phyloP scores from a whole-genome alignment of 257 asterid genomes.

The Vinca minor region DNA sequence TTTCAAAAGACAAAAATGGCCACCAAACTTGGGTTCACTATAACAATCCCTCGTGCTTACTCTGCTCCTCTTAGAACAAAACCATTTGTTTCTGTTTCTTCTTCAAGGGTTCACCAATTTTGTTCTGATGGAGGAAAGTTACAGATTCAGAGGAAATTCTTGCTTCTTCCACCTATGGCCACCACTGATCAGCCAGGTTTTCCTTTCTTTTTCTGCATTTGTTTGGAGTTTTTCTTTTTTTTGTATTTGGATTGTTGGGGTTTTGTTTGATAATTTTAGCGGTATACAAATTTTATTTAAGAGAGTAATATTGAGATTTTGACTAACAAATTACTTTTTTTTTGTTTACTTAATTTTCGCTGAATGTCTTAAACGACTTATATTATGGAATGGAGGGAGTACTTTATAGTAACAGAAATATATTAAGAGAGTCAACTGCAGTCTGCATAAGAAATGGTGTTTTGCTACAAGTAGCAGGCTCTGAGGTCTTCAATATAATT shows the following conservation, averaged over 20 bases:
- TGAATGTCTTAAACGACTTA: too few relatives aligned
- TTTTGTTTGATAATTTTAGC: too few relatives aligned
- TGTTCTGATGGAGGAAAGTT: slow-evolving; percentile 29
- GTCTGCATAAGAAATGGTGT: too few relatives aligned
- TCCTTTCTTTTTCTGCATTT: slow-evolving; percentile 1
- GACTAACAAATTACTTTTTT: too few relatives aligned
- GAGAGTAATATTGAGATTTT: too few relatives aligned
- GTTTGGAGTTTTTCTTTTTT: not conserved
- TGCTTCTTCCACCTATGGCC: slow-evolving; percentile 53
- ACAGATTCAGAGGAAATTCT: slow-evolving; percentile 31
- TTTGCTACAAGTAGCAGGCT: not conserved
- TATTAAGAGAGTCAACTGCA: too few relatives aligned
- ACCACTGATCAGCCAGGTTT: slow-evolving; percentile 83
- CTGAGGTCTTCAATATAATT: not conserved
- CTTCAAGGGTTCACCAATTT: slow-evolving; percentile 30
- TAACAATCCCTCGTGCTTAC: slow-evolving; percentile 37
- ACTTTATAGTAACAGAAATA: too few relatives aligned
- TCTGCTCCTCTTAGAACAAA: slow-evolving; percentile 41
- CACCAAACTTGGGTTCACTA: slow-evolving; percentile 44
- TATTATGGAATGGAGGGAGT: too few relatives aligned
- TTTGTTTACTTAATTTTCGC: too few relatives aligned
- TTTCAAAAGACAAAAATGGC: slow-evolving; percentile 44
- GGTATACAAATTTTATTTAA: too few relatives aligned
- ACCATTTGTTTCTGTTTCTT: slow-evolving; percentile 31
- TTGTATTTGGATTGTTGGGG: too few relatives aligned